Conservation (phyloP, 2,329 filamentous ascomycete species). For the Phialophora macrospora region DNA sequence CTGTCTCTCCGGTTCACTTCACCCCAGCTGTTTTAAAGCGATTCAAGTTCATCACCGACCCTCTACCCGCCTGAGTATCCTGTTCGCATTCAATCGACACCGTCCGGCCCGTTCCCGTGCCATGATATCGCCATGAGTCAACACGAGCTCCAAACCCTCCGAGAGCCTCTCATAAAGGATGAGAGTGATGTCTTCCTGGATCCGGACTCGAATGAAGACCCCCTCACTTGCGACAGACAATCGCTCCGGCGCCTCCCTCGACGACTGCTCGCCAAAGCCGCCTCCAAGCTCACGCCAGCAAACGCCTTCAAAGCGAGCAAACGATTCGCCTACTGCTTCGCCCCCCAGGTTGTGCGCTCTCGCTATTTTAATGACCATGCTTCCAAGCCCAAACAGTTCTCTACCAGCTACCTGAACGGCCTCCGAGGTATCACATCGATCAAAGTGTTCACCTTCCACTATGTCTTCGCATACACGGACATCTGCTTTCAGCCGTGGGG, state of each 20-base stretch:
- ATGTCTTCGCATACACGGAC: constrained; percentile 48
- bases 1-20: constrained; percentile 8
- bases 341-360: constrained; percentile 33
- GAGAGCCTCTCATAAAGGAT: constrained; percentile 23
- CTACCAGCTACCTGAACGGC: constrained; percentile 43
- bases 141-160: constrained; percentile 12
- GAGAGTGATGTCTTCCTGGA: constrained; percentile 21
- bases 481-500: constrained; percentile 49
- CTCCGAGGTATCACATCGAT: constrained; percentile 53
- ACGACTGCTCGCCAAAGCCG: constrained; percentile 24
- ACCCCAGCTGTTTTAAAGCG: not conserved
- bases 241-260: constrained; percentile 22
- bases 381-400: constrained; percentile 34
- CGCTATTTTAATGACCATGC: constrained; percentile 34
- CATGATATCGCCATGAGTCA: constrained; percentile 19
- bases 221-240: not conserved
- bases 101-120: not conserved
- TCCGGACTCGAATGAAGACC: constrained; percentile 11
- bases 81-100: not conserved
- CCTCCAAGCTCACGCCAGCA: constrained; percentile 27
- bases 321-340: constrained; percentile 36
- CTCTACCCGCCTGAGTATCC: not conserved
- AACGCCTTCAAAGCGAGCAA: constrained; percentile 32
- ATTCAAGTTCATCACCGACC: not conserved
- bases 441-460: constrained; percentile 55